Evolutionary conservation across 2,329 filamentous ascomycete genomes (phyloP), one percentile per base, ranked within the genome.

Genomic region (Elsinoe fawcettii): DNA sequence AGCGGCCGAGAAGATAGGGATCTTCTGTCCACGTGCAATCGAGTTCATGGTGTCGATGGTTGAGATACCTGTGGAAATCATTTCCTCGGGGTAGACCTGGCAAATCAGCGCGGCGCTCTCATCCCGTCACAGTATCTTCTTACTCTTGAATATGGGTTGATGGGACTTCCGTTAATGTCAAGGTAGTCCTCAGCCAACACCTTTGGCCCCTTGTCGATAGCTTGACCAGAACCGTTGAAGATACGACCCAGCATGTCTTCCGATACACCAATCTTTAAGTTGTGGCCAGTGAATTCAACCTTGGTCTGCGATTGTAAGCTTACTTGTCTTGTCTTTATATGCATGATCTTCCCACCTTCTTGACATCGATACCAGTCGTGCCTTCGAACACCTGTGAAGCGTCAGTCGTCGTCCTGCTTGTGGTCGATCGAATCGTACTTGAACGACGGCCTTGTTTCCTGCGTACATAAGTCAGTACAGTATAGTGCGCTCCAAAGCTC

Each of bases 171-270:
- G 79, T 99, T 99, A 78, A 99, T 99, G 73, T 99, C 95, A 66
- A 99, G 81, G 74, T 95, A 99, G 67, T 99, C 93, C 75, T 99
- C 93, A 55, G 93, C 91, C 63, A 99, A 78, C 67, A 99, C 93
- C 79, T 96, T 97, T 61, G 93, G 93, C 56, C 95, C 93, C 79
- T 97, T 99, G 78, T 99, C 93, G 73, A 99, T 99, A 66, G 95
- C 88, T 74, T 92, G 87, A 70, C 93, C 93, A 60, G 93, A 97
- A 68, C 93, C 93, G 78, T 99, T 91, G 71, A 99, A 99, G 74
- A 97, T 90, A 78, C 95, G 92, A 64, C 93, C 93, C 75, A 99
- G 77, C 93, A 99, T 99, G 79, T 99, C 93, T 77, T 99, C 95
- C 55, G 93, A 97, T 60, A 99, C 93, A 74, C 93, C 93, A 55